A percentile compares a stretch with the other conserved stretches of the same genome.
Conservation (phyloP, 2,329 filamentous ascomycete species). For the Pseudogymnoascus sp. region DNA sequence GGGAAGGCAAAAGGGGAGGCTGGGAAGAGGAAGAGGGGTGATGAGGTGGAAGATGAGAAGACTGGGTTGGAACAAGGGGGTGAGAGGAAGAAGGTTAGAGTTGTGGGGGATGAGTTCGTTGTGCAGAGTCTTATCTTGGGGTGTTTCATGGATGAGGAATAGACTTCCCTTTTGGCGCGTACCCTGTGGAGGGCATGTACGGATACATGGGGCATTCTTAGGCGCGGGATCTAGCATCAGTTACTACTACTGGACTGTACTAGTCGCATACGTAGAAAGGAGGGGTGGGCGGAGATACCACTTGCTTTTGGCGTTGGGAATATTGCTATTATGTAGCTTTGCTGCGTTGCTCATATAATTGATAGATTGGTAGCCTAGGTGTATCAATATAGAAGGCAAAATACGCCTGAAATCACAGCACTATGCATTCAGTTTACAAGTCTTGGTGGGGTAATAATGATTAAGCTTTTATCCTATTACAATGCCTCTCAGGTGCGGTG, state of each 20-base stretch:
- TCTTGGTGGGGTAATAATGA: neutral
- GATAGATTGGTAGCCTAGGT: neutral
- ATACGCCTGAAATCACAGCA: neutral
- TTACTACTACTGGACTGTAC: neutral
- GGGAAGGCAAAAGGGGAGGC: slow-evolving; percentile 23
- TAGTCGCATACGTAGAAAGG: neutral
- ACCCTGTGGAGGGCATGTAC: neutral
- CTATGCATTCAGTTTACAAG: neutral
- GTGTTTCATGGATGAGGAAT: slow-evolving; percentile 2
- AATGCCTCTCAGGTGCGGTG: neutral
- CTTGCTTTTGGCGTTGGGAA: slow-evolving; percentile 1
- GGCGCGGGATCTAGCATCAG: neutral
- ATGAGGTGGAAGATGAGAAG: slow-evolving; percentile 23
- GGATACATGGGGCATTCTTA: neutral
- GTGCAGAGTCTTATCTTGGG: slow-evolving; percentile 90
- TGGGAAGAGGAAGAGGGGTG: slow-evolving; percentile 37
- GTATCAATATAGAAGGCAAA: neutral
- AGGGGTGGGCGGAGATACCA: neutral
- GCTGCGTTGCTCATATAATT: neutral
- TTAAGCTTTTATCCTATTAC: neutral
- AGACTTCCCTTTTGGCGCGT: neutral
- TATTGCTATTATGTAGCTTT: neutral
- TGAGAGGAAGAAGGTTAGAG: slow-evolving; percentile 45
- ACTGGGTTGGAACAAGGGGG: slow-evolving; percentile 23
- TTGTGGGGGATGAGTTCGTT: slow-evolving; percentile 78